These are phyloP conservation scores for Colletotrichum incanum DNA, from an alignment of 2,329 filamentous ascomycete species.

Conservation along the genomic window DNA sequence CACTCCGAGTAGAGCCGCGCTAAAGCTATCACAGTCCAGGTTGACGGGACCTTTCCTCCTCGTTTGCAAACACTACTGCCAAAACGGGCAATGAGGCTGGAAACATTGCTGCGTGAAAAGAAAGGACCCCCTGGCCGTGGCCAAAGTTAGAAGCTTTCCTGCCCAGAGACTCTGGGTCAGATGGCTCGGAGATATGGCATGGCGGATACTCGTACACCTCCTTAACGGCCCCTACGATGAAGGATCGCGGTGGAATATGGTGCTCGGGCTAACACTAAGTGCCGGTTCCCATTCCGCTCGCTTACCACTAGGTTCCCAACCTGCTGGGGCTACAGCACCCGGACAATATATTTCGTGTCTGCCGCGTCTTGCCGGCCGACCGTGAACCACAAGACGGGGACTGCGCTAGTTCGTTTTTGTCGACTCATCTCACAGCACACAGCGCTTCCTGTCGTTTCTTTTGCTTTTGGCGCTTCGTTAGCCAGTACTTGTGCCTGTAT, in stretches of 20 bases:
- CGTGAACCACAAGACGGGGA: not conserved
- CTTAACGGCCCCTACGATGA: too few relatives aligned
- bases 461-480: not conserved
- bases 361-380: not conserved
- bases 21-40: not conserved
- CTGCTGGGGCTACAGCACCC: not conserved
- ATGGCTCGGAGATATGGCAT: not conserved
- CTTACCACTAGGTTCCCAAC: not conserved
- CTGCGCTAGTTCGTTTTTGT: not conserved
- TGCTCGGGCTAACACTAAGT: not conserved
- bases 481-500: too few relatives aligned
- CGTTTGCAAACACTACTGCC: not conserved
- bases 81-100: not conserved
- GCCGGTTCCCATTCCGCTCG: not conserved
- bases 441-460: not conserved
- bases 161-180: not conserved
- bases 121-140: not conserved
- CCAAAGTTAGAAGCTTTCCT: not conserved
- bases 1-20: not conserved
- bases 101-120: not conserved
- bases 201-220: not conserved
- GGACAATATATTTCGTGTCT: not conserved
- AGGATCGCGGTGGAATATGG: not conserved
- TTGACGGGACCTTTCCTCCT: not conserved
- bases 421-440: not conserved